Evolutionary conservation across 164 flowering plant species (phyloP).

Genomic region (Platanus orientalis): DNA sequence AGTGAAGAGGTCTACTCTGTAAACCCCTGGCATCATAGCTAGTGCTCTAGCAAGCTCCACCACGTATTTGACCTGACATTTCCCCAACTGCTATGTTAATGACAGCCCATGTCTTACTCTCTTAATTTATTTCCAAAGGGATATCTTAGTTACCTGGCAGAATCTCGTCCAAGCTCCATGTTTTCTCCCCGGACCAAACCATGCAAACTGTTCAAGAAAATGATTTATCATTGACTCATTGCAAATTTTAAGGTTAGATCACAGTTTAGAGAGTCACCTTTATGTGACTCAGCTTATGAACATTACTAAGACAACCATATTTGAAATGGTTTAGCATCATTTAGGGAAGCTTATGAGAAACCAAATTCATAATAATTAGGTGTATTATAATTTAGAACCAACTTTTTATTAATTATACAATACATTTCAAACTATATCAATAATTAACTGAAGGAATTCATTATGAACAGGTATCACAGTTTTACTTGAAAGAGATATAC

Average conservation of each 20-base stretch:
- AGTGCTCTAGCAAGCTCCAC: slow-evolving; percentile 92
- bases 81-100: background rate
- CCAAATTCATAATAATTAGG: background rate
- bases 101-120: background rate
- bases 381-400: background rate
- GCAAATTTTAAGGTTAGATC: background rate
- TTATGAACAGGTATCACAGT: background rate
- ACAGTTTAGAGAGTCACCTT: too few species aligned
- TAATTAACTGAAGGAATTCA: background rate
- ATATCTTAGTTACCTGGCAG: slow-evolving; percentile 60
- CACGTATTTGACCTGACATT: slow-evolving; percentile 74
- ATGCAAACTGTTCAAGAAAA: slow-evolving; percentile 58
- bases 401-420: background rate
- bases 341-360: background rate
- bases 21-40: slow-evolving; percentile 92
- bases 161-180: slow-evolving; percentile 98
- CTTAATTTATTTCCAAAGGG: background rate
- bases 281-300: background rate
- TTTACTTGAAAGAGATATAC: slow-evolving; percentile 23
- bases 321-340: background rate
- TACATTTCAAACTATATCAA: background rate
- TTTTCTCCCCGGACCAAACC: slow-evolving; percentile 94
- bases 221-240: background rate
- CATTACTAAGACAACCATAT: too few species aligned
- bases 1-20: slow-evolving; percentile 87